Conservation (phyloP, 2,329 filamentous ascomycete genomes). For the Helotiales sp. region DNA sequence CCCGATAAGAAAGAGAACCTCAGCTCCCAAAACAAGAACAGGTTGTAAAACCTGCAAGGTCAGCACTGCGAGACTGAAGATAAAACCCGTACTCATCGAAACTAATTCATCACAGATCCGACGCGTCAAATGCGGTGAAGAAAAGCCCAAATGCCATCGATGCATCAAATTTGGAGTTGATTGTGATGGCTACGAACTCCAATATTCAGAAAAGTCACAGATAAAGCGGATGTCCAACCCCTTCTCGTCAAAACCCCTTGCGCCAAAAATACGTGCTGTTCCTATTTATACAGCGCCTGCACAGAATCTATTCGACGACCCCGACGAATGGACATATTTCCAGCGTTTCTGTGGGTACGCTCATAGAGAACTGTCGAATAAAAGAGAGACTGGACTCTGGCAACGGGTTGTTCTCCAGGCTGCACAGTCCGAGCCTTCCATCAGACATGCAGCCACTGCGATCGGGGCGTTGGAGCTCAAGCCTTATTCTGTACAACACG, state of each 20-base stretch:
- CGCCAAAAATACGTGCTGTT: too few species aligned
- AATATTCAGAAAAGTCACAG: too few species aligned
- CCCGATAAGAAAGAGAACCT: too few species aligned
- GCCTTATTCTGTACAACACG: not conserved
- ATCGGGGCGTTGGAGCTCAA: constrained; percentile 16
- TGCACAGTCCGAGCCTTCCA: constrained; percentile 9
- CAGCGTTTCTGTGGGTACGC: not conserved
- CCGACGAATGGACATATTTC: not conserved
- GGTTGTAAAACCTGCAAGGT: too few species aligned
- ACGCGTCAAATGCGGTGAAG: constrained; percentile 28
- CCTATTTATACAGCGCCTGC: too few species aligned
- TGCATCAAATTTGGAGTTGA: constrained; percentile 18
- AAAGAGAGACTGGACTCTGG: constrained; percentile 12
- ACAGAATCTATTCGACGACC: not conserved
- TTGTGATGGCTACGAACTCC: constrained; percentile 22
- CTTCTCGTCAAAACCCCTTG: too few species aligned
- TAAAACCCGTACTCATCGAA: too few species aligned
- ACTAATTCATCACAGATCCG: too few species aligned
- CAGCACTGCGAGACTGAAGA: too few species aligned
- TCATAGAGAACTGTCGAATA: not conserved
- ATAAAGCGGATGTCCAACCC: too few species aligned
- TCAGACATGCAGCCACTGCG: constrained; percentile 19
- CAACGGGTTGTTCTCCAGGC: constrained; percentile 17
- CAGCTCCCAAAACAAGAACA: too few species aligned
- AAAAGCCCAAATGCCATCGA: constrained; percentile 19